Conservation (phyloP, 148 eudicot species). For the Agrostemma githago region DNA sequence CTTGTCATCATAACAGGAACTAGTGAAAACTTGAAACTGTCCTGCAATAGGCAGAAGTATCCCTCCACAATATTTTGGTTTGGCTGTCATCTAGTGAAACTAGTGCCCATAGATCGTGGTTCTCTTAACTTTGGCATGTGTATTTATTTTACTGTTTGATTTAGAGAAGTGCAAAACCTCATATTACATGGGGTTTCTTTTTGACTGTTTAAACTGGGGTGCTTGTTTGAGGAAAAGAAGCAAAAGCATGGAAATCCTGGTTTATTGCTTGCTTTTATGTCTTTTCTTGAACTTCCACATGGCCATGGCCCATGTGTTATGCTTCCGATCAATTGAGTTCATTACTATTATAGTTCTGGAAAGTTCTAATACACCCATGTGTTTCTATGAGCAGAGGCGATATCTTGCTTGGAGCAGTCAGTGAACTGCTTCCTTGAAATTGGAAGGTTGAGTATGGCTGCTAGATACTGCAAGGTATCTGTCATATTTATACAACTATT, state of each 20-base stretch:
- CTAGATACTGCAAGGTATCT: conserved; percentile 85
- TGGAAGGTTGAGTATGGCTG: conserved; percentile 86
- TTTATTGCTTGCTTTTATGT: neutral
- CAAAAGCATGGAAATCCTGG: neutral
- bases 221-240: neutral
- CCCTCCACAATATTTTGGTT: neutral
- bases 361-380: neutral
- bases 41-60: neutral
- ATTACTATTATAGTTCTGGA: neutral
- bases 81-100: neutral
- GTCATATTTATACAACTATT: neutral
- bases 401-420: conserved; percentile 69
- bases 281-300: neutral
- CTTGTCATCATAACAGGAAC: neutral
- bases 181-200: neutral
- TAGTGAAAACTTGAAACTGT: conserved; percentile 7
- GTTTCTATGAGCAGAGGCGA: conserved; percentile 37
- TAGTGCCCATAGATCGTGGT: neutral
- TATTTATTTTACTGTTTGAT: neutral
- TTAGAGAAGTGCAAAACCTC: neutral
- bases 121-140: neutral
- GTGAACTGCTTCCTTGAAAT: conserved; percentile 64
- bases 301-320: neutral
- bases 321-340: neutral
- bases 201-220: neutral